phyloP scores from a whole-genome alignment of 2,329 filamentous ascomycete genomes.

The Clarireedia homoeocarpa region DNA sequence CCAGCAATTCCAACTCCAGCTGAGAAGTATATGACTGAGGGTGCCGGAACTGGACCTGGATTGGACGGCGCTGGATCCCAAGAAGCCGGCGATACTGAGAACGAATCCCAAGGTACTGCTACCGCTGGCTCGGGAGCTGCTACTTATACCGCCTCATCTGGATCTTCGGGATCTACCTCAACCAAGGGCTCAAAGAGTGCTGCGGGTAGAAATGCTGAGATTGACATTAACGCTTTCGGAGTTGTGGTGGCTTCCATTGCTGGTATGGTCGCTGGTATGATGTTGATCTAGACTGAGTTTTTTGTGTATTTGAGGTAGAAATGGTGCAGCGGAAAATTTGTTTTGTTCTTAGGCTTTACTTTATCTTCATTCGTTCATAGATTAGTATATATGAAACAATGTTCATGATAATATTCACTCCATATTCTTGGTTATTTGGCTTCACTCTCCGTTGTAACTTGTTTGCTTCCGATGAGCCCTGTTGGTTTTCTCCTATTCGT shows the following conservation, averaged over 20 bases:
- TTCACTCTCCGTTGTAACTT: too few relatives aligned
- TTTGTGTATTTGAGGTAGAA: background rate
- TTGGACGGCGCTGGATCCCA: constrained; percentile 28
- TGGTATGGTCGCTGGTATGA: constrained; percentile 3
- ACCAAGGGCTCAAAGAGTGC: background rate
- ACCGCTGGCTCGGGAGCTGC: constrained; percentile 20
- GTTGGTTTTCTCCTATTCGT: too few relatives aligned
- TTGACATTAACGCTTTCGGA: background rate
- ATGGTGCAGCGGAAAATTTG: too few relatives aligned
- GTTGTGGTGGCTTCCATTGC: background rate
- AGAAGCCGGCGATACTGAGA: constrained; percentile 26
- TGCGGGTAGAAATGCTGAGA: background rate
- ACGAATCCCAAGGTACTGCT: constrained; percentile 20
- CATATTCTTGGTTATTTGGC: too few relatives aligned
- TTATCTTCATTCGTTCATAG: too few relatives aligned
- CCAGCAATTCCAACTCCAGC: constrained; percentile 40
- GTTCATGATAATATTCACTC: too few relatives aligned
- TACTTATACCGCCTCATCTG: constrained; percentile 12
- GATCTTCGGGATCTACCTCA: background rate
- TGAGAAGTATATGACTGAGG: constrained; percentile 37
- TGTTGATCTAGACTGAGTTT: background rate
- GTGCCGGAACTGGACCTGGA: constrained; percentile 39
- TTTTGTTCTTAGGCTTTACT: too few relatives aligned
- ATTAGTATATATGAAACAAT: too few relatives aligned
- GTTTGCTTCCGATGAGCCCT: too few relatives aligned